These are phyloP conservation scores for Fusarium duplospermum DNA, from an alignment of 2,329 filamentous ascomycete genomes.

Conservation along the genomic window DNA sequence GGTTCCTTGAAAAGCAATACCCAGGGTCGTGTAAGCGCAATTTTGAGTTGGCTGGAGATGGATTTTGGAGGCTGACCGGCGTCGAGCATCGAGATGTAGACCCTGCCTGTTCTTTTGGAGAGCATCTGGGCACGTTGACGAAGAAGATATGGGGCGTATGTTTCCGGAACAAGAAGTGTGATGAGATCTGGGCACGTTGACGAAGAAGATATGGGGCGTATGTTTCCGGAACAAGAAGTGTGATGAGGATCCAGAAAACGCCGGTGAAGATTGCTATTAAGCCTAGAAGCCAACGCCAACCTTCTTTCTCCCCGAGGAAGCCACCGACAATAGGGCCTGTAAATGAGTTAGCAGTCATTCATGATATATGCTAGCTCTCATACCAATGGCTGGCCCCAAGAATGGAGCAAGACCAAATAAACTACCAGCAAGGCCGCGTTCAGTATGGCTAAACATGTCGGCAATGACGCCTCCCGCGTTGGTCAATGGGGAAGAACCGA, in stretches of 20 bases:
- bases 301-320: slow-evolving; percentile 65
- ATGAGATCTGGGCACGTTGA: slow-evolving; percentile 2
- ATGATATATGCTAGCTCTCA: rapidly evolving
- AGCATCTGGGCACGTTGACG: slow-evolving; percentile 36
- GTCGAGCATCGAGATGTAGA: slow-evolving; percentile 53
- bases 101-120: slow-evolving; percentile 32
- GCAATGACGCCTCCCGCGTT: slow-evolving; percentile 64
- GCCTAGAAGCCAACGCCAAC: slow-evolving; percentile 64
- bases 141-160: slow-evolving; percentile 45
- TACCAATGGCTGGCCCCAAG: slow-evolving; percentile 29
- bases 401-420: slow-evolving; percentile 64
- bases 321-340: slow-evolving; percentile 65
- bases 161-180: slow-evolving; percentile 58
- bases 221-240: slow-evolving; percentile 57
- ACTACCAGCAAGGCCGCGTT: slow-evolving; percentile 64
- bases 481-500: slow-evolving; percentile 56
- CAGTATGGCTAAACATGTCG: slow-evolving; percentile 63
- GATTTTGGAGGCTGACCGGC: slow-evolving; percentile 51
- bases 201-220: slow-evolving; percentile 45
- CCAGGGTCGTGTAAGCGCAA: slow-evolving; percentile 68
- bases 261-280: slow-evolving; percentile 56
- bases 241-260: slow-evolving; percentile 38
- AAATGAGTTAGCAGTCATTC: background rate
- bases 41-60: slow-evolving; percentile 59
- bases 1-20: slow-evolving; percentile 75